Evolutionary conservation across 2,329 filamentous ascomycete species (phyloP).

Genomic region (Arthrobotrys sinensis): DNA sequence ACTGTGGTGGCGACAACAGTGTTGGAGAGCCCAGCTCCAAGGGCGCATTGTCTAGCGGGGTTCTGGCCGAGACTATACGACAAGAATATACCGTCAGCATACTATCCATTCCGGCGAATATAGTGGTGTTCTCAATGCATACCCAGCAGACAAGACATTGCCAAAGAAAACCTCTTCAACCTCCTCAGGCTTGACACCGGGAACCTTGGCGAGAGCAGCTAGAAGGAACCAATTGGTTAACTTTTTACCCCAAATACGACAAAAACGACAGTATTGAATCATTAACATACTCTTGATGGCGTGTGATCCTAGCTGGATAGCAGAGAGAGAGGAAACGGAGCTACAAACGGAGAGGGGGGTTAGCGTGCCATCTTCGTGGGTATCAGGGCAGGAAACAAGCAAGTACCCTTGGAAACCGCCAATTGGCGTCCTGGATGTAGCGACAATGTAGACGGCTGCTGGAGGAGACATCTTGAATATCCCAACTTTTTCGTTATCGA

Average conservation of each 20-base stretch:
- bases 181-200: slow-evolving; percentile 87
- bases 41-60: slow-evolving; percentile 92
- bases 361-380: slow-evolving; percentile 6
- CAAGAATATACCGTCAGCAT: slow-evolving; percentile 54
- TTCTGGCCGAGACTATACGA: slow-evolving; percentile 86
- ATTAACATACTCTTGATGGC: slow-evolving; percentile 86
- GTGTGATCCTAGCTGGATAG: slow-evolving; percentile 87
- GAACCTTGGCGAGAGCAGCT: slow-evolving; percentile 86
- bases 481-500: not conserved
- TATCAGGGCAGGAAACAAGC: not conserved
- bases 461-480: slow-evolving; percentile 28
- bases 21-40: slow-evolving; percentile 87
- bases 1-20: slow-evolving; percentile 89
- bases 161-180: slow-evolving; percentile 98
- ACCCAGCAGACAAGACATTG: slow-evolving; percentile 98
- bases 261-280: slow-evolving; percentile 8
- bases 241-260: not conserved
- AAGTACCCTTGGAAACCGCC: slow-evolving; percentile 93
- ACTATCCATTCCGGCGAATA: slow-evolving; percentile 8
- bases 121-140: slow-evolving; percentile 66
- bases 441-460: slow-evolving; percentile 91
- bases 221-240: slow-evolving; percentile 35
- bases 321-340: slow-evolving; percentile 88
- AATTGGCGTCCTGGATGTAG: slow-evolving; percentile 88
- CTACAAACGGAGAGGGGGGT: slow-evolving; percentile 69